Conservation (phyloP, 2,329 filamentous ascomycete species). For the Chrysoporthe cubensis region DNA sequence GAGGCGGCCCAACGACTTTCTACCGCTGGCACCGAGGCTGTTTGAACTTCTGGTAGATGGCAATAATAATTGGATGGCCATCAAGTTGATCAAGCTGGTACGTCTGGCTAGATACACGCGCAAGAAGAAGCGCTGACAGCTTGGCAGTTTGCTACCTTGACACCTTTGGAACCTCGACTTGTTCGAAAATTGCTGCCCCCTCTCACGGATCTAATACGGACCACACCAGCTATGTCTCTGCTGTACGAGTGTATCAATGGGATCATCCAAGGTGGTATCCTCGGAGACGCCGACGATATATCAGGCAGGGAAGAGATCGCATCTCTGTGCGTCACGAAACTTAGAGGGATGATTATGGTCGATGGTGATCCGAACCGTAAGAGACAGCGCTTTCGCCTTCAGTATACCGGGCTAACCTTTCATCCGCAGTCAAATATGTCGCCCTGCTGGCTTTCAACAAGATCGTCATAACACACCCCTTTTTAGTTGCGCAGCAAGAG, state of each 20-base stretch:
- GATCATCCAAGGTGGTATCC: conserved; percentile 93
- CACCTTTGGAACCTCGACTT: conserved; percentile 86
- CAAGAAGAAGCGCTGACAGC: conserved; percentile 15
- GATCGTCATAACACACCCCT: conserved; percentile 86
- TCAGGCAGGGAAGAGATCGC: conserved; percentile 90
- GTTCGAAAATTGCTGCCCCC: conserved; percentile 91
- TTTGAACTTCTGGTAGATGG: conserved; percentile 92
- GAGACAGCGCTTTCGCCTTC: conserved; percentile 40
- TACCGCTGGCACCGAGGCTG: conserved; percentile 85
- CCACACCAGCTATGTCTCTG: conserved; percentile 96
- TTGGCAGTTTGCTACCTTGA: conserved; percentile 85
- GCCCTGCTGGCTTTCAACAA: conserved; percentile 93
- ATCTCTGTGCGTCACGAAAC: conserved; percentile 85
- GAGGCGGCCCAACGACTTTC: conserved; percentile 89
- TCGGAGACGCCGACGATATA: conserved; percentile 79
- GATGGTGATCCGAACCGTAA: conserved; percentile 91
- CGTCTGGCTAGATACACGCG: conserved; percentile 36
- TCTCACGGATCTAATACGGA: conserved; percentile 88
- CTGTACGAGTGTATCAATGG: conserved; percentile 98
- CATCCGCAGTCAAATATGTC: conserved; percentile 83
- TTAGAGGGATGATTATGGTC: conserved; percentile 91
- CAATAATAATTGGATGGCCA: conserved; percentile 99
- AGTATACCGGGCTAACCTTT: conserved; percentile 1
- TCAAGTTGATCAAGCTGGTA: conserved; percentile 97
- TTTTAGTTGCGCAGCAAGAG: conserved; percentile 87